Evolutionary conservation across 2,329 filamentous ascomycete species (phyloP).

Genomic region (Pyrenophora teres): DNA sequence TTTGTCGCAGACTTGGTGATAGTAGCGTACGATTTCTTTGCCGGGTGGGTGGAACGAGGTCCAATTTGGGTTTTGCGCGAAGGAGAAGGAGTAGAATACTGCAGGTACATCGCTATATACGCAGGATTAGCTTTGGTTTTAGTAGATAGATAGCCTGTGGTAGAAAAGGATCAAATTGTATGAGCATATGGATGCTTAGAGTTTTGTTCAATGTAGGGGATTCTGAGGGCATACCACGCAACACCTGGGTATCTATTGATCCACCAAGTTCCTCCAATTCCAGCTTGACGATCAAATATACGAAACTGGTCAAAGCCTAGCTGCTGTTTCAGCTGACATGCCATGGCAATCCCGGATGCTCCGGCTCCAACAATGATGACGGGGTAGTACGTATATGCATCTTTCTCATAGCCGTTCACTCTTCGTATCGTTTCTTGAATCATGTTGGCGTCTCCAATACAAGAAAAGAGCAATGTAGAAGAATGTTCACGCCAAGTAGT

Average conservation of each 20-base stretch:
- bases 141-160: neutral
- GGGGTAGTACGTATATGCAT: constrained; percentile 52
- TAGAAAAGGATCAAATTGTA: too few species aligned
- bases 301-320: constrained; percentile 63
- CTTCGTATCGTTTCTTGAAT: constrained; percentile 43
- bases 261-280: constrained; percentile 68
- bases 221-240: constrained; percentile 28
- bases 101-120: constrained; percentile 53
- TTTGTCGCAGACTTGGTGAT: constrained; percentile 58
- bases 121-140: constrained; percentile 15
- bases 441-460: constrained; percentile 21
- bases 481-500: neutral
- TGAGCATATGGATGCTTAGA: neutral
- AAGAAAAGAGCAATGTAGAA: neutral
- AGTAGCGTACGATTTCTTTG: constrained; percentile 57
- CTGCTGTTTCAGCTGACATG: constrained; percentile 61
- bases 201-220: neutral
- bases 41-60: constrained; percentile 55
- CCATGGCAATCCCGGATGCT: constrained; percentile 66
- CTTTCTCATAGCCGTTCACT: constrained; percentile 45
- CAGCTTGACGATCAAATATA: constrained; percentile 63
- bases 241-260: constrained; percentile 63
- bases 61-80: constrained; percentile 59
- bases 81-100: constrained; percentile 62
- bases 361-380: constrained; percentile 65